Conservation (phyloP, 139 green algal genomes). For the Volvox reticuliferus region DNA sequence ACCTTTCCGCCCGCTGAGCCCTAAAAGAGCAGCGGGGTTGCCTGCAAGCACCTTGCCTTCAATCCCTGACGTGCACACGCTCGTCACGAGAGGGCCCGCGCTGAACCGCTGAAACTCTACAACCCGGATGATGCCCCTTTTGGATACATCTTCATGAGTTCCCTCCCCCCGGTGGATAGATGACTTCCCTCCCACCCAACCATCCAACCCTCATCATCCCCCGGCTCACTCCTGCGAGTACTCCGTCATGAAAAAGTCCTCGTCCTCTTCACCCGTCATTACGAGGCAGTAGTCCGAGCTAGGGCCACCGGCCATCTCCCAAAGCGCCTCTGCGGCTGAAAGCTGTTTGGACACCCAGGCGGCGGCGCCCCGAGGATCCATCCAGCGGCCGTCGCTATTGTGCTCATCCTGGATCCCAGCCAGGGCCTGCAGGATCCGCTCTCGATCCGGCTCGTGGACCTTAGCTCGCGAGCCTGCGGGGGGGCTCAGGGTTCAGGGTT, state of each 20-base stretch:
- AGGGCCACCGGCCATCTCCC: constrained; percentile 37
- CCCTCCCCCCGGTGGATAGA: no score
- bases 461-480: neutral
- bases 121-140: no score
- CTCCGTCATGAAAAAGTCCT: constrained; percentile 71
- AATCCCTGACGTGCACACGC: no score
- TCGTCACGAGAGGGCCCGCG: no score
- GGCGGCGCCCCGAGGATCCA: constrained; percentile 47
- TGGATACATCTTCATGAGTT: no score
- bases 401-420: constrained; percentile 50
- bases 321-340: constrained; percentile 58
- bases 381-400: constrained; percentile 49
- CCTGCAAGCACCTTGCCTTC: no score
- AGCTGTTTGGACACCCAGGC: constrained; percentile 60
- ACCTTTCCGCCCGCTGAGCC: no score
- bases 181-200: neutral
- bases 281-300: constrained; percentile 66
- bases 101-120: no score
- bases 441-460: constrained; percentile 34
- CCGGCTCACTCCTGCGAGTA: constrained; percentile 63
- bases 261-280: constrained; percentile 51
- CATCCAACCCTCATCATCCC: neutral
- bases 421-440: constrained; percentile 52
- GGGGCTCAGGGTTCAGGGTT: no score
- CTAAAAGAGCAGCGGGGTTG: no score